Evolutionary conservation across 1,284 basidiomycete genomes (phyloP).

Genomic region (Sporisorium iseilematis-ciliati): DNA sequence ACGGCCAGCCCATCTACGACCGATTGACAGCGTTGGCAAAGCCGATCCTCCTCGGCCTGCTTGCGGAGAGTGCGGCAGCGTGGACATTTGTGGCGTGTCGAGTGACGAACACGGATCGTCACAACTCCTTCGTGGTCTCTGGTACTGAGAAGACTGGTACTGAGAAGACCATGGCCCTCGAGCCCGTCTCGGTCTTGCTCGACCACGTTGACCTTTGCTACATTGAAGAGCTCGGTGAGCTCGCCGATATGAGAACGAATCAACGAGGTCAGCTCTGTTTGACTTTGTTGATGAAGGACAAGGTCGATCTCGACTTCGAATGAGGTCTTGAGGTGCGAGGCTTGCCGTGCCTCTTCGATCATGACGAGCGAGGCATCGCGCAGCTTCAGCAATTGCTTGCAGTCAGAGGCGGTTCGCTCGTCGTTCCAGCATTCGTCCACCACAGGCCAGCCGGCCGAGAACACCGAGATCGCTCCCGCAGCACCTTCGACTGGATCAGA

Average conservation of each 20-base stretch:
- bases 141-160: not conserved
- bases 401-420: slow-evolving; percentile 15
- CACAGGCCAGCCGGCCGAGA: slow-evolving; percentile 56
- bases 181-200: not conserved
- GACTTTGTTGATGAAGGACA: slow-evolving; percentile 3
- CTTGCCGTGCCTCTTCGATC: slow-evolving; percentile 55
- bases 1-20: slow-evolving; percentile 21
- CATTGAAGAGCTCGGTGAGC: slow-evolving; percentile 55
- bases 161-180: not conserved
- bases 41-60: slow-evolving; percentile 28
- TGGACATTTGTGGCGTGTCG: slow-evolving; percentile 54
- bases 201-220: slow-evolving; percentile 50
- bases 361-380: slow-evolving; percentile 39
- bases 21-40: slow-evolving; percentile 36
- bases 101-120: slow-evolving; percentile 37
- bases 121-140: slow-evolving; percentile 16
- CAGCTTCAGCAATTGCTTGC: slow-evolving; percentile 36
- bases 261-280: slow-evolving; percentile 2
- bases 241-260: slow-evolving; percentile 11
- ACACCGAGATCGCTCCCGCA: slow-evolving; percentile 47
- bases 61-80: slow-evolving; percentile 55
- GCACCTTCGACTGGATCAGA: slow-evolving; percentile 48
- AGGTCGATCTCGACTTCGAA: slow-evolving; percentile 56
- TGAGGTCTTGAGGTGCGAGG: slow-evolving; percentile 44
- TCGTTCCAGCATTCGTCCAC: slow-evolving; percentile 43